Evolutionary conservation across 2,329 filamentous ascomycete genomes (phyloP), one percentile per base, ranked within the genome.

Genomic region (Ciborinia camelliae): DNA sequence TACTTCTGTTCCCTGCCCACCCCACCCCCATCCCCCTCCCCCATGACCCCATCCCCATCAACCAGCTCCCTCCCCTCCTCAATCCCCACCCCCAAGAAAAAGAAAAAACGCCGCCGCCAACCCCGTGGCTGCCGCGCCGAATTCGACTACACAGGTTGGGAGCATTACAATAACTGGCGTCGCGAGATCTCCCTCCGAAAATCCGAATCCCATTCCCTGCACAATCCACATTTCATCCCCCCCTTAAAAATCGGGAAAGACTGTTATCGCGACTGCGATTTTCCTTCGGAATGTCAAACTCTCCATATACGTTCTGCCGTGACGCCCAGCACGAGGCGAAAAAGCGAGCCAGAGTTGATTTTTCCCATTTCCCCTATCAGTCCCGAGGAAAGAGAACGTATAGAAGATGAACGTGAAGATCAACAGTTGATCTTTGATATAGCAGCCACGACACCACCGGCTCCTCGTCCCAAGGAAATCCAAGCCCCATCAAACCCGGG

Each of bases 1-100:
- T 65, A 63, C 37, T 71, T 71, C 59, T 70, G 69, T 45, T 67
- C 65, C 4, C 23, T 64, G 6, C 61, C 62, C 15, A 62, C 55
- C 20, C 66, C 64, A 32, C 53, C 59, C 12, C 48, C 52, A 4
- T 50, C 66, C 4, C 63, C 23, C 35, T 41, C 47, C 14, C 32
- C 58, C 20, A 12, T 39, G 1, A n/a, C 58, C 7, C 54, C n/a
- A 1, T 59, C 32, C 23, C 57, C 37, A 18, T 41, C 26, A 18
- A 41, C 26, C 53, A 23, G 12, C 4, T 45, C 47, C 20, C 47
- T 20, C 18, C 15, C 53, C 4, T 28, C n/a, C 10, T 18, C 39
- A 15, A 20, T 43, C 6, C 28, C 20, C 3, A 6, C 4, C 35
- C 30, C 37, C 37, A 32, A 32, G 18, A 58, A 52, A 48, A 63